phyloP scores from a whole-genome alignment of 169 alveolate genomes.

The Eimeria praecox region DNA sequence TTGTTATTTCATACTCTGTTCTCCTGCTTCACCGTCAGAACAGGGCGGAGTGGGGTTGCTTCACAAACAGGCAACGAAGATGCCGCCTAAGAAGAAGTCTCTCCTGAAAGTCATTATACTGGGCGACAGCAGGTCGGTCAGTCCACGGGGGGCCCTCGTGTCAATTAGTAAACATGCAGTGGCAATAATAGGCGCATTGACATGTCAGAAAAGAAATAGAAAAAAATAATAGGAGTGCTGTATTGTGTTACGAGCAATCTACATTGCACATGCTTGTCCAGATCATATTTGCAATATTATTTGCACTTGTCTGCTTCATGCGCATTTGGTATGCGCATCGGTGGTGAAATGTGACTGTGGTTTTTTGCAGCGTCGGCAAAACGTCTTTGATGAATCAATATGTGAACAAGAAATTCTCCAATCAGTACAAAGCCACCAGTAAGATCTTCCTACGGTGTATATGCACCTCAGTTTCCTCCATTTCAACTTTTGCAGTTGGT shows the following conservation, averaged over 20 bases:
- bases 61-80: not conserved
- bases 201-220: too few species aligned
- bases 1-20: not conserved
- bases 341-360: too few species aligned
- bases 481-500: not conserved
- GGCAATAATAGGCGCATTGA: too few species aligned
- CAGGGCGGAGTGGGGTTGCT: not conserved
- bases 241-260: too few species aligned
- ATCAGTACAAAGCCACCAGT: constrained; percentile 98
- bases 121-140: constrained; percentile 98
- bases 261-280: too few species aligned
- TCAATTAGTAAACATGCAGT: too few species aligned
- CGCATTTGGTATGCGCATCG: not conserved
- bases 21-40: not conserved
- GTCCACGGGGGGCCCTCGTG: too few species aligned
- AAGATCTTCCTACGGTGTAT: too few species aligned
- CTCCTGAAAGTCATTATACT: constrained; percentile 97
- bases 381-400: constrained; percentile 99
- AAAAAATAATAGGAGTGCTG: too few species aligned
- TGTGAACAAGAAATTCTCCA: constrained; percentile 97
- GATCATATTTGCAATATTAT: too few species aligned
- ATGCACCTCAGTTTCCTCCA: not conserved
- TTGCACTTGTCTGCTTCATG: not conserved
- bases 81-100: constrained; percentile 85
- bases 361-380: constrained; percentile 97